Evolutionary conservation across 176 grass and related monocot species (phyloP).

Genomic region (Musa troglodytarum): DNA sequence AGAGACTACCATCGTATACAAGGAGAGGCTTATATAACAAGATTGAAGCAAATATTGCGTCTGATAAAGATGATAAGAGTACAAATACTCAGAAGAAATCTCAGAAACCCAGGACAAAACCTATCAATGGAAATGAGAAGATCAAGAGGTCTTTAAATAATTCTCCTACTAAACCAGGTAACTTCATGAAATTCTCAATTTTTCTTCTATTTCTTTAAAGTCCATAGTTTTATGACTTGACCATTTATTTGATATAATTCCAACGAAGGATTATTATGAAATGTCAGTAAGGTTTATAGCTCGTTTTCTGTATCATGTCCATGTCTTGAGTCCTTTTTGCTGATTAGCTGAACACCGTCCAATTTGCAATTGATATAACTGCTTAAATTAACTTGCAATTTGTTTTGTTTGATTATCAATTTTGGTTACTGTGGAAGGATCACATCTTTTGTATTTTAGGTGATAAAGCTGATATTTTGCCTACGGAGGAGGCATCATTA

Average conservation of each 20-base stretch:
- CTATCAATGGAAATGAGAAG: conserved; percentile 26
- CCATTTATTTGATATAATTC: conserved; percentile 11
- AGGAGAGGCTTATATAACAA: conserved; percentile 39
- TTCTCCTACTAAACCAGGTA: conserved; percentile 42
- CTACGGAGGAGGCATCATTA: conserved; percentile 17
- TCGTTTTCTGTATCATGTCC: background rate
- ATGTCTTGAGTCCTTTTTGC: background rate
- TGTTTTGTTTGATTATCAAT: background rate
- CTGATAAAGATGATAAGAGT: conserved; percentile 27
- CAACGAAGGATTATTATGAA: background rate
- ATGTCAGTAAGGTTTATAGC: background rate
- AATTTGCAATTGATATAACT: background rate
- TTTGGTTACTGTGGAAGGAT: background rate
- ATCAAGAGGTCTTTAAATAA: conserved; percentile 13
- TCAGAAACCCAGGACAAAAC: conserved; percentile 26
- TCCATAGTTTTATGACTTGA: background rate
- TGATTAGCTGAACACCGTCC: background rate
- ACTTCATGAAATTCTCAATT: background rate
- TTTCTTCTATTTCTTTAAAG: background rate
- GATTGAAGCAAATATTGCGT: conserved; percentile 16
- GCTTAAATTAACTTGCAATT: background rate
- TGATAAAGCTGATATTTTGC: conserved; percentile 25
- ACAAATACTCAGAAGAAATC: conserved; percentile 28
- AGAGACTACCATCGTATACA: conserved; percentile 32
- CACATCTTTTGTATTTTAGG: background rate